phyloP scores from a whole-genome alignment of 2,329 filamentous ascomycete genomes.

The Paecilomyces sp. region DNA sequence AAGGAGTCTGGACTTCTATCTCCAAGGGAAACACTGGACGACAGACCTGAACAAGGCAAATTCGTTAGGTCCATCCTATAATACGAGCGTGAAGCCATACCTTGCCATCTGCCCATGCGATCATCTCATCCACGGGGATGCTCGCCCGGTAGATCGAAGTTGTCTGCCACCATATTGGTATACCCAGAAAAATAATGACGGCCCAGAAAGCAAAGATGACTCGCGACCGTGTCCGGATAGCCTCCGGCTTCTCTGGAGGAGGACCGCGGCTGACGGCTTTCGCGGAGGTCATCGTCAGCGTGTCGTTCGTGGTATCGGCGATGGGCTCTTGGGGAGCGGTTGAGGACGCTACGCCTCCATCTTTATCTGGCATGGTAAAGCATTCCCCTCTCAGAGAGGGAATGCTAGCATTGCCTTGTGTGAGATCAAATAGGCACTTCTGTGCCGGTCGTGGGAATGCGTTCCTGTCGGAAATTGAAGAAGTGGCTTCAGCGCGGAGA shows the following conservation, averaged over 20 bases:
- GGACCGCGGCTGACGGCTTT: slow-evolving; percentile 40
- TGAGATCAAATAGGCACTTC: background rate
- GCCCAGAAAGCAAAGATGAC: slow-evolving; percentile 89
- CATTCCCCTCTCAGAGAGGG: slow-evolving; percentile 21
- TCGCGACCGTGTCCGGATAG: slow-evolving; percentile 60
- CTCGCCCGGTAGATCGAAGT: slow-evolving; percentile 85
- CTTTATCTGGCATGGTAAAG: slow-evolving; percentile 25
- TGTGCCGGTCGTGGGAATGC: background rate
- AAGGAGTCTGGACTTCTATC: slow-evolving; percentile 66
- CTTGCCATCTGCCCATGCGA: slow-evolving; percentile 84
- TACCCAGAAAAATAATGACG: slow-evolving; percentile 71
- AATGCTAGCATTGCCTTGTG: background rate
- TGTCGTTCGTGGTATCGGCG: slow-evolving; percentile 4
- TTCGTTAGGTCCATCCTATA: slow-evolving; percentile 3
- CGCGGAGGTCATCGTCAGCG: slow-evolving; percentile 19
- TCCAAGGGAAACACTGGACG: slow-evolving; percentile 80
- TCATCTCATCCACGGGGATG: slow-evolving; percentile 78
- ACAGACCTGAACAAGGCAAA: slow-evolving; percentile 56
- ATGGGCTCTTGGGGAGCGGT: slow-evolving; percentile 7
- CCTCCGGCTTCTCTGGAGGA: slow-evolving; percentile 69
- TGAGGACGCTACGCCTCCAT: slow-evolving; percentile 25
- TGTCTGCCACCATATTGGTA: slow-evolving; percentile 95
- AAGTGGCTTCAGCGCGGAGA: background rate
- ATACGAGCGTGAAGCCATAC: slow-evolving; percentile 40
- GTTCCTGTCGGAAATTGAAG: background rate